A percentile compares a stretch with the other conserved stretches of the same genome.
Evolutionary conservation across 768 basidiomycete genomes (phyloP).

Genomic region (Hypholoma sublateritium): DNA sequence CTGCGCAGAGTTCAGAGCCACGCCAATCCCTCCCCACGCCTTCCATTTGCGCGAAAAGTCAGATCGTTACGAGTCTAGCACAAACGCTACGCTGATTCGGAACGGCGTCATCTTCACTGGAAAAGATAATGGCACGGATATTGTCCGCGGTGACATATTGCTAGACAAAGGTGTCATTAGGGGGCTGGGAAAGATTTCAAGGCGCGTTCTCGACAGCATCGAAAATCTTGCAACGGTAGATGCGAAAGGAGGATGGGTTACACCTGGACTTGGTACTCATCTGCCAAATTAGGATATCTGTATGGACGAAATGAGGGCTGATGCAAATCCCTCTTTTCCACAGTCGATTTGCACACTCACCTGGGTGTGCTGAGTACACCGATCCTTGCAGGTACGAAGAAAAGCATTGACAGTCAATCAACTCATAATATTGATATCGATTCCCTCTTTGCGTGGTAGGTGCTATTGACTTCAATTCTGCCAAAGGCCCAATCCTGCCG

Average conservation of each 20-base stretch:
- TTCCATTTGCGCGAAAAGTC: slow-evolving; percentile 48
- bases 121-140: slow-evolving; percentile 49
- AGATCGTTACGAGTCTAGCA: slow-evolving; percentile 68
- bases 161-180: slow-evolving; percentile 67
- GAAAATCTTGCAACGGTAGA: slow-evolving; percentile 55
- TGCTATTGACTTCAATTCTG: slow-evolving; percentile 61
- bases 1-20: slow-evolving; percentile 53
- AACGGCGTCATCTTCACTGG: slow-evolving; percentile 74
- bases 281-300: too few species aligned
- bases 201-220: slow-evolving; percentile 31
- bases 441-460: slow-evolving; percentile 26
- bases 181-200: slow-evolving; percentile 53
- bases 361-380: slow-evolving; percentile 73
- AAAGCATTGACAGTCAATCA: neutral
- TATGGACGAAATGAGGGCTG: neutral
- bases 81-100: slow-evolving; percentile 63
- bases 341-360: slow-evolving; percentile 80
- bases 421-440: neutral
- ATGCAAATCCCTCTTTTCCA: neutral
- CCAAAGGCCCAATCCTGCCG: slow-evolving; percentile 66
- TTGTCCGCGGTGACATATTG: slow-evolving; percentile 62
- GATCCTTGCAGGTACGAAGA: slow-evolving; percentile 38
- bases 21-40: slow-evolving; percentile 37
- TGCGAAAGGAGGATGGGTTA: slow-evolving; percentile 67
- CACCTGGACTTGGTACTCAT: slow-evolving; percentile 56